Percentiles rank a stretch among this genome's conserved stretches.
Evolutionary conservation across 345 rosid genomes (phyloP).

Genomic region (Crucihimalaya himalaica): DNA sequence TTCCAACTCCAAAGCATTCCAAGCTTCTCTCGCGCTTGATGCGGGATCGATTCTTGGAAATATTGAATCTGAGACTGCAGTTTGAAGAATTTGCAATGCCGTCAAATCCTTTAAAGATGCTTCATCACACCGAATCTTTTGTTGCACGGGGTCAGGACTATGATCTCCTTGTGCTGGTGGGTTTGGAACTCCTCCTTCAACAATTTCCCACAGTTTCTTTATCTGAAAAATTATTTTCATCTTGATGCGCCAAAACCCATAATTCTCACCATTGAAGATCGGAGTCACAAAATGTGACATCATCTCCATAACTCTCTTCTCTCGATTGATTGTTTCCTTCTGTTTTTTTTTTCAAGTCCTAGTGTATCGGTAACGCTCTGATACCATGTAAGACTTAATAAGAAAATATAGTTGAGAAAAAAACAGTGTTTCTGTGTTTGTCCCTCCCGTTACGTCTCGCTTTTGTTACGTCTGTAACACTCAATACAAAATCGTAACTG

Average conservation of each 20-base stretch:
- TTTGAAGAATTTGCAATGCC: background rate
- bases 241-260: background rate
- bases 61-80: no score
- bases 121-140: background rate
- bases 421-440: no score
- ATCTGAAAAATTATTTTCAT: background rate
- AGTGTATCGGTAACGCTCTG: no score
- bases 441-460: no score
- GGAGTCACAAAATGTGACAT: background rate
- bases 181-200: background rate
- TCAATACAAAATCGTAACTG: no score
- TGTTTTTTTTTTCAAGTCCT: no score
- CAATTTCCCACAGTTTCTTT: background rate
- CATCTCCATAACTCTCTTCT: background rate
- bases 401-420: no score
- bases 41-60: background rate
- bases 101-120: background rate
- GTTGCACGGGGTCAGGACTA: background rate
- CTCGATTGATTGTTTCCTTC: no score
- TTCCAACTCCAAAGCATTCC: no score
- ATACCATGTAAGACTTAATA: no score
- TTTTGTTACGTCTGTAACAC: no score
- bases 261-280: no score
- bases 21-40: background rate
- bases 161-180: background rate